phyloP scores from a whole-genome alignment of 306 rosid genomes.

The Rubus idaeus region DNA sequence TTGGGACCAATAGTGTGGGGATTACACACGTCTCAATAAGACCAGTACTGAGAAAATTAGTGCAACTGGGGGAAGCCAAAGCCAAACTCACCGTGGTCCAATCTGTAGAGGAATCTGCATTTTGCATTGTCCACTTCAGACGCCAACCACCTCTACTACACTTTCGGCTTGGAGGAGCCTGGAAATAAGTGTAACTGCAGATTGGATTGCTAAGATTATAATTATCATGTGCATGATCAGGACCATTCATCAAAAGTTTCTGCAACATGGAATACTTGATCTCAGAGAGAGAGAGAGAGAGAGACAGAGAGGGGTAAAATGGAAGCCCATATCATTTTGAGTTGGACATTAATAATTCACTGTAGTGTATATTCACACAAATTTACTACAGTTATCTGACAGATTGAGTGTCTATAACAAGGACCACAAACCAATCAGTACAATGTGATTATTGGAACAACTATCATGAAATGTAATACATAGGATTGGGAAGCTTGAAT shows the following conservation, averaged over 20 bases:
- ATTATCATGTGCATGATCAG: not conserved
- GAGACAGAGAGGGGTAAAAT: not conserved
- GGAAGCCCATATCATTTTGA: not conserved
- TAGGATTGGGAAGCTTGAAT: constrained; percentile 95
- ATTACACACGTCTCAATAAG: constrained; percentile 17
- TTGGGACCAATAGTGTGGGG: constrained; percentile 29
- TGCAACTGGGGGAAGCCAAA: constrained; percentile 11
- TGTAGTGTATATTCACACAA: not conserved
- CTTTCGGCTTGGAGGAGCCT: not conserved
- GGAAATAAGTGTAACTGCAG: not conserved
- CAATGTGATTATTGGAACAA: not conserved
- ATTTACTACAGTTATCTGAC: not conserved
- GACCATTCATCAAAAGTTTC: not conserved
- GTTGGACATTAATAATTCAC: not conserved
- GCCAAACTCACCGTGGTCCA: constrained; percentile 32
- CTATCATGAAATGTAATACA: constrained; percentile 68
- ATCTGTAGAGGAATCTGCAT: constrained; percentile 18
- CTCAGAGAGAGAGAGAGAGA: not conserved
- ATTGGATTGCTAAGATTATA: not conserved
- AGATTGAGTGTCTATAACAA: not conserved
- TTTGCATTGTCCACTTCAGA: constrained; percentile 6
- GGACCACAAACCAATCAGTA: not conserved
- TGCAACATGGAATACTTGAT: not conserved
- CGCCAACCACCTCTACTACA: constrained; percentile 2
- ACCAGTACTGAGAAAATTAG: constrained; percentile 1